Evolutionary conservation across 2,329 filamentous ascomycete genomes (phyloP).

Genomic region (Coniochaeta hoffmannii): DNA sequence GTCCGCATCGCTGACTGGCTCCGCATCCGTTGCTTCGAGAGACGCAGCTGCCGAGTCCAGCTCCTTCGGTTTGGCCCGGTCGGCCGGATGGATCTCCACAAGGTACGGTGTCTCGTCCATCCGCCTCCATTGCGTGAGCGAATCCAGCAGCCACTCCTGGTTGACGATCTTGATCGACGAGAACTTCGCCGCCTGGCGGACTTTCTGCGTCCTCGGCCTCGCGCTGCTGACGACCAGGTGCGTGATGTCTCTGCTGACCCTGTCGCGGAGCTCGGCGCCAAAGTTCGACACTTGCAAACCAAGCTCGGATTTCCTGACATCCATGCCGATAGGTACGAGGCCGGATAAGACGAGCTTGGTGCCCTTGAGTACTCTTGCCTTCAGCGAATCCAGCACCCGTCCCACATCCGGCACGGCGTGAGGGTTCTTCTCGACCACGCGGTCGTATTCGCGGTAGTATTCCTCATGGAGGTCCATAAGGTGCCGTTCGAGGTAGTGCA

Average conservation of each 20-base stretch:
- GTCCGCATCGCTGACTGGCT: conserved; percentile 19
- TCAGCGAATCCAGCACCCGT: conserved; percentile 74
- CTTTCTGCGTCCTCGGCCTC: conserved; percentile 79
- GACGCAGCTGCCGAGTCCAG: conserved; percentile 21
- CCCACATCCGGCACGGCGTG: conserved; percentile 75
- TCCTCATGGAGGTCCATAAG: conserved; percentile 66
- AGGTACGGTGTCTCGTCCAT: conserved; percentile 73
- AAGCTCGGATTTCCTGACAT: conserved; percentile 76
- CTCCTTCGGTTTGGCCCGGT: conserved; percentile 33
- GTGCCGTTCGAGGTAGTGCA: conserved; percentile 68
- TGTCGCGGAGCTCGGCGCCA: conserved; percentile 58
- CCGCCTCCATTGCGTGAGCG: conserved; percentile 74
- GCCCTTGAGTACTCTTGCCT: conserved; percentile 65
- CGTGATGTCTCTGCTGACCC: conserved; percentile 56
- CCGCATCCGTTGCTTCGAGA: conserved; percentile 17
- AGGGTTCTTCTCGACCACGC: conserved; percentile 36
- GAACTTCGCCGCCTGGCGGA: conserved; percentile 75
- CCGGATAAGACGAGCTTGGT: conserved; percentile 83
- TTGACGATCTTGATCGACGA: conserved; percentile 84
- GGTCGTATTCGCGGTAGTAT: conserved; percentile 81
- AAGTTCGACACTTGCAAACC: conserved; percentile 82
- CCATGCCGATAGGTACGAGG: conserved; percentile 74
- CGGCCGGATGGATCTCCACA: conserved; percentile 61
- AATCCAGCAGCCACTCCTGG: conserved; percentile 82
- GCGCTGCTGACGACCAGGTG: conserved; percentile 67